Conservation (phyloP, 108 stramenopile species). For the Nannochloropsis salina region DNA sequence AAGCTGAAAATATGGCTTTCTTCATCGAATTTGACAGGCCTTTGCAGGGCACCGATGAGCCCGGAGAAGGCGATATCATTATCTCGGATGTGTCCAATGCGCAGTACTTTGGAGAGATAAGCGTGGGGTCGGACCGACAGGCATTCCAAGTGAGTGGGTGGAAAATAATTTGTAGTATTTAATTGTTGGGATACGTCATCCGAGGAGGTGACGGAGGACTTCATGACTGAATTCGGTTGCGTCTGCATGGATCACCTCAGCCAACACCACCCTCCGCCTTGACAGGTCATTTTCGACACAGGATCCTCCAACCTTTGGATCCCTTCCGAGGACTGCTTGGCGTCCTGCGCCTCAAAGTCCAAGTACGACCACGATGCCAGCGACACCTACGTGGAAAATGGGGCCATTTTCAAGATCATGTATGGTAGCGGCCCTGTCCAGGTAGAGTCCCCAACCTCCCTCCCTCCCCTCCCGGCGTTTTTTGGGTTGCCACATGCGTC, state of each 20-base stretch:
- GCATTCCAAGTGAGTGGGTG: neutral
- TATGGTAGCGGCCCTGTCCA: constrained; percentile 72
- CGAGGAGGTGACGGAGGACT: too few species aligned
- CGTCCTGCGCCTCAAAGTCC: constrained; percentile 50
- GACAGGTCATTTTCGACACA: constrained; percentile 83
- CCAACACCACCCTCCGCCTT: neutral
- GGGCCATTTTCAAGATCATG: constrained; percentile 71
- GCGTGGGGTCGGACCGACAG: constrained; percentile 51
- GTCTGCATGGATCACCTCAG: too few species aligned
- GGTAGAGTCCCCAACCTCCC: neutral
- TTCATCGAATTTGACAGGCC: neutral
- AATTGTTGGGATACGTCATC: too few species aligned
- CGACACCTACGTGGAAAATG: constrained; percentile 49
- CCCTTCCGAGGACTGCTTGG: constrained; percentile 64
- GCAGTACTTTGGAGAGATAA: constrained; percentile 53
- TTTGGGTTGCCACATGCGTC: neutral
- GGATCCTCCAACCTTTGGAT: constrained; percentile 91
- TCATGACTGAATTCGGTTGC: too few species aligned
- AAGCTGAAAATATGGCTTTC: neutral
- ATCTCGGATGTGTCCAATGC: constrained; percentile 22
- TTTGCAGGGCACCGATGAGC: constrained; percentile 3
- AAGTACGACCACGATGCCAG: constrained; percentile 55
- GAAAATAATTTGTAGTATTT: neutral
- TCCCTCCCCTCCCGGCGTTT: too few species aligned
- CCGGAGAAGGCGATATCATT: constrained; percentile 19